phyloP scores from a whole-genome alignment of 1,284 basidiomycete species.

The Neonothopanus nambi region DNA sequence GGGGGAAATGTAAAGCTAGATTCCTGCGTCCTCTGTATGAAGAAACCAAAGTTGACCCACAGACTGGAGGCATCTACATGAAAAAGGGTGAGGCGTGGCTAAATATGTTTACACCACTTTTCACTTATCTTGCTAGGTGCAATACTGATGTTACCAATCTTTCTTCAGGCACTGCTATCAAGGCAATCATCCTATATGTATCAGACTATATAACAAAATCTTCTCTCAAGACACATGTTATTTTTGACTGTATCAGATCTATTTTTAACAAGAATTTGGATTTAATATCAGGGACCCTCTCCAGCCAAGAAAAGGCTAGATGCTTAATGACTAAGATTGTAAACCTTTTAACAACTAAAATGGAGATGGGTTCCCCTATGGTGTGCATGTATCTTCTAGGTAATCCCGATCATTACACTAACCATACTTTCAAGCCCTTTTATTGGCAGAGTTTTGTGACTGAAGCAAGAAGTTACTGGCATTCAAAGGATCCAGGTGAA shows the following conservation, averaged over 20 bases:
- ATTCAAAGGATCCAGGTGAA: neutral
- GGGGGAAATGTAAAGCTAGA: slow-evolving; percentile 25
- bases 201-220: slow-evolving; percentile 42
- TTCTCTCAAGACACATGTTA: slow-evolving; percentile 33
- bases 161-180: slow-evolving; percentile 36
- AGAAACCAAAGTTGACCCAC: slow-evolving; percentile 22
- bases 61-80: slow-evolving; percentile 30
- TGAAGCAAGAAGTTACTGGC: slow-evolving; percentile 16
- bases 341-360: slow-evolving; percentile 28
- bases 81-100: too few relatives aligned
- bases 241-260: slow-evolving; percentile 19
- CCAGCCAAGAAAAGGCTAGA: slow-evolving; percentile 18
- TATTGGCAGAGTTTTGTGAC: slow-evolving; percentile 29
- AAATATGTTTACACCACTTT: too few relatives aligned
- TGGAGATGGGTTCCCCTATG: slow-evolving; percentile 32
- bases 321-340: slow-evolving; percentile 31
- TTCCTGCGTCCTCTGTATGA: slow-evolving; percentile 25
- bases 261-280: too few relatives aligned
- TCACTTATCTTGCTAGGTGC: too few relatives aligned
- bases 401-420: slow-evolving; percentile 32
- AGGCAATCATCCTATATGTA: slow-evolving; percentile 37
- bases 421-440: slow-evolving; percentile 28
- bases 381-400: slow-evolving; percentile 28
- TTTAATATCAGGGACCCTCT: too few relatives aligned
- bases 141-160: slow-evolving; percentile 34